Base-by-base conservation (phyloP, 306 rosid species). In the Morella rubra region DNA sequence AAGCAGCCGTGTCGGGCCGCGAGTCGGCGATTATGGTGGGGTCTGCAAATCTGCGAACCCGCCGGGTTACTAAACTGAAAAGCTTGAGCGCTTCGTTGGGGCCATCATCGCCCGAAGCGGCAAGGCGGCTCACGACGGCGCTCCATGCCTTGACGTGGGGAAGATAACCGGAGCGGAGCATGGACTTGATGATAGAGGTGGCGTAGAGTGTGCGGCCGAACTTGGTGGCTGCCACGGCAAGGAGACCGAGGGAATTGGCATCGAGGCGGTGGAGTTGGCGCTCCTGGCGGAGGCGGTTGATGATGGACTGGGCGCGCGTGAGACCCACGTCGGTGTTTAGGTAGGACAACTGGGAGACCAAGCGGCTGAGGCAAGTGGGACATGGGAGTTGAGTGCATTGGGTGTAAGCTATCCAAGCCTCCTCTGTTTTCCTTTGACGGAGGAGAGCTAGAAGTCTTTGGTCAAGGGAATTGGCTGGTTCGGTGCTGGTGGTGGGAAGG, bases 101-200 rank as follows among this genome's bases (percentile, higher is more conserved):
- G n/a, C 96, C 93, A 4, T 81, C 90, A 3, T 85, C 93, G 2
- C 81, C 85, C 0, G 90, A 79, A 32, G 87, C 69, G 0, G 96
- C 88, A 0, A 95, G 96, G 6, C 92, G 82, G 78, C 96, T 92
- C 56, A 92, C 95, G 41, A 92, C 97, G 2, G 97, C 96, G 72
- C 95, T 86, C 98, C 97, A 95, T 11, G 98, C 97, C 85, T 92
- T 95, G 42, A 95, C 96, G 24, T 95, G 95, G 37, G 98, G 98
- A 37, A 95, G 96, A 80, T 89, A 92, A 46, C 98, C 96, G 10
- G 98, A 90, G 52, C 98, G 98, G 81, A 95, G 96, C 98, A 95
- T 95, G 90, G 98, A 95, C 77, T 88, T 92, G 75, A 95, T 71
- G 22, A 95, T 73, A 5, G 98, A 95, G 27, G 90, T 71, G 74